phyloP scores from a whole-genome alignment of 1,284 basidiomycete genomes.

The Albatrellus sp. region DNA sequence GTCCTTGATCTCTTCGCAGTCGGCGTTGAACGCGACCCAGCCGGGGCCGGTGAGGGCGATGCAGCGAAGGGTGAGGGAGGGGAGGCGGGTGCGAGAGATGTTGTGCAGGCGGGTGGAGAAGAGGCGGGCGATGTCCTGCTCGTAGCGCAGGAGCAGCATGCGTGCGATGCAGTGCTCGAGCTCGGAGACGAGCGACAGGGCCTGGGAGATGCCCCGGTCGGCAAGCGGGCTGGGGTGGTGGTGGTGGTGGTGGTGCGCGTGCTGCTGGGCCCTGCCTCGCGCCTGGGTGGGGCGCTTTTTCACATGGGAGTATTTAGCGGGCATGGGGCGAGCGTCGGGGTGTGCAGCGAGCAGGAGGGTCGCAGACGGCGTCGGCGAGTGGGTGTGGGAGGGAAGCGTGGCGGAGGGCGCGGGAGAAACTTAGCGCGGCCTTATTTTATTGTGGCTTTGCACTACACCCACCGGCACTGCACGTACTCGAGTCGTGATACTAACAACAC shows the following conservation, averaged over 20 bases:
- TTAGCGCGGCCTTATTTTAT: no score
- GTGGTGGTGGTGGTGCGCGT: slow-evolving; percentile 22
- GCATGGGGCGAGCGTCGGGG: slow-evolving; percentile 25
- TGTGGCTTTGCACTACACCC: no score
- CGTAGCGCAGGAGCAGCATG: slow-evolving; percentile 50
- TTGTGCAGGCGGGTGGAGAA: slow-evolving; percentile 57
- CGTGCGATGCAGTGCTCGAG: slow-evolving; percentile 53
- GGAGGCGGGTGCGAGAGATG: slow-evolving; percentile 47
- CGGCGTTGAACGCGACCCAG: slow-evolving; percentile 53
- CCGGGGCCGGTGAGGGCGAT: slow-evolving; percentile 44
- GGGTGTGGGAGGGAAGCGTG: no score
- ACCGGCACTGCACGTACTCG: no score
- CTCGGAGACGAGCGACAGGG: slow-evolving; percentile 42
- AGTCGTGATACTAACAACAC: no score
- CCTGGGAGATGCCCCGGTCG: slow-evolving; percentile 38
- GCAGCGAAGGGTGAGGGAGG: slow-evolving; percentile 53
- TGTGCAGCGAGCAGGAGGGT: no score
- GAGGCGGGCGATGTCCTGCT: slow-evolving; percentile 56
- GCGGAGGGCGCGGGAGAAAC: no score
- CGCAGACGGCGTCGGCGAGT: no score
- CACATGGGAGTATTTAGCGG: slow-evolving; percentile 60
- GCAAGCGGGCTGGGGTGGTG: slow-evolving; percentile 32
- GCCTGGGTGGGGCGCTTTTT: slow-evolving; percentile 39
- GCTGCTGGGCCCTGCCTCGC: slow-evolving; percentile 25
- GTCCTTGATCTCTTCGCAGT: slow-evolving; percentile 56